Percentiles rank a stretch among this genome's conserved stretches.
Evolutionary conservation across 2,329 filamentous ascomycete species (phyloP).

Genomic region (Endothia cerciana): DNA sequence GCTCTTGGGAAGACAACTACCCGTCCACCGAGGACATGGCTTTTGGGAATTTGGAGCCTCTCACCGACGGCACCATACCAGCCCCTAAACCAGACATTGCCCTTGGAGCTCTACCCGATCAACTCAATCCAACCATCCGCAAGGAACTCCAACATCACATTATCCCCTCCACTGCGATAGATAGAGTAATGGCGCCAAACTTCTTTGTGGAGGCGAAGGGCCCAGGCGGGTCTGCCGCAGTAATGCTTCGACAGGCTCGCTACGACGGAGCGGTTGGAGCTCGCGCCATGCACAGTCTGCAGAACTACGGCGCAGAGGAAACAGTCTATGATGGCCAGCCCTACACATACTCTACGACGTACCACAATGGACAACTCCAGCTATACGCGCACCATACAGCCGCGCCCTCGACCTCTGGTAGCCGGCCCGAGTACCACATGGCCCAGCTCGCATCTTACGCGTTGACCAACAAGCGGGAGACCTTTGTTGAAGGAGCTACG

Average conservation of each 20-base stretch:
- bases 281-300: slow-evolving; percentile 40
- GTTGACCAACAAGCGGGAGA: too few relatives aligned
- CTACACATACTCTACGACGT: slow-evolving; percentile 44
- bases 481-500: too few relatives aligned
- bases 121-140: slow-evolving; percentile 27
- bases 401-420: slow-evolving; percentile 34
- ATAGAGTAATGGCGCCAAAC: slow-evolving; percentile 43
- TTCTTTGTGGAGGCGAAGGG: slow-evolving; percentile 48
- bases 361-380: slow-evolving; percentile 40
- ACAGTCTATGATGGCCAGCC: slow-evolving; percentile 44
- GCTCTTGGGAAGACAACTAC: neutral
- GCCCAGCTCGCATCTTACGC: too few relatives aligned
- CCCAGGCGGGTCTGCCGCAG: slow-evolving; percentile 36
- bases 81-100: slow-evolving; percentile 40
- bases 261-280: slow-evolving; percentile 44
- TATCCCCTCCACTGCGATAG: slow-evolving; percentile 38
- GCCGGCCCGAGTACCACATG: slow-evolving; percentile 47
- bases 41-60: slow-evolving; percentile 42
- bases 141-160: slow-evolving; percentile 35
- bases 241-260: slow-evolving; percentile 41
- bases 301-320: slow-evolving; percentile 30
- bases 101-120: slow-evolving; percentile 36
- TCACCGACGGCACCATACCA: slow-evolving; percentile 39
- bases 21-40: slow-evolving; percentile 33
- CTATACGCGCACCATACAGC: slow-evolving; percentile 42